Evolutionary conservation across 257 asterid species (phyloP), one percentile per base, ranked within the genome.

Genomic region (Jacaranda mimosifolia): DNA sequence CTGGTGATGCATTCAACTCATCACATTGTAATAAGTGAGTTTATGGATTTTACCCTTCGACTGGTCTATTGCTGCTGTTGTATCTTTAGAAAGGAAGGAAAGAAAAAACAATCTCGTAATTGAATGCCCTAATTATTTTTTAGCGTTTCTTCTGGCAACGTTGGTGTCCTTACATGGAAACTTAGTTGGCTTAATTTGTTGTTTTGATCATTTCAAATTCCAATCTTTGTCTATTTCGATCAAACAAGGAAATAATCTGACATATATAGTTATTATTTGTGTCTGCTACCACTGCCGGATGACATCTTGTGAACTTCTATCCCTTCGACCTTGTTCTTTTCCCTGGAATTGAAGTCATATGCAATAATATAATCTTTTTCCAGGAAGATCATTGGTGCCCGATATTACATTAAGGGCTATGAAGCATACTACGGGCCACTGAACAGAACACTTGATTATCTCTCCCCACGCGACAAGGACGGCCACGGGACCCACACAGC

Each of bases 401-500:
- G 98, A 58, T 91, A 87, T 84, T 95, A 91, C 81, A 76, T 93
- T 72, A 91, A 88, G 83, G 98, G 94, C 17, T 91, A 89, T 77
- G 91, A 93, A 75, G 73, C 79, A 17, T 63, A 71, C 84, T 91
- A 88, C 18, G 98, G 99, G 35, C 82, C 90, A 6, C 85, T 93
- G 3, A 91, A 95, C 80, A 74, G 80, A 64, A 84, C 91, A 2
- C 39, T 86, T 8, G 99, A 95, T 70, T 88, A 53, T 75, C 82
- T 10, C 60, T 95, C 99, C 43, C 97, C 98, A 0, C 92, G 99
- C 0, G 99, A 95, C 90, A 86, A 40, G 78, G 99, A 93, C 73
- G 99, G 99, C 5, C 99, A 95, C 70, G 99, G 99, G 67, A 91
- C 93, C 74, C 99, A 95, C 84, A 95, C 99, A 0, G 68, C 98